Base-by-base conservation (phyloP, 2,329 filamentous ascomycete genomes). In the Neodidymelliopsis sp. region DNA sequence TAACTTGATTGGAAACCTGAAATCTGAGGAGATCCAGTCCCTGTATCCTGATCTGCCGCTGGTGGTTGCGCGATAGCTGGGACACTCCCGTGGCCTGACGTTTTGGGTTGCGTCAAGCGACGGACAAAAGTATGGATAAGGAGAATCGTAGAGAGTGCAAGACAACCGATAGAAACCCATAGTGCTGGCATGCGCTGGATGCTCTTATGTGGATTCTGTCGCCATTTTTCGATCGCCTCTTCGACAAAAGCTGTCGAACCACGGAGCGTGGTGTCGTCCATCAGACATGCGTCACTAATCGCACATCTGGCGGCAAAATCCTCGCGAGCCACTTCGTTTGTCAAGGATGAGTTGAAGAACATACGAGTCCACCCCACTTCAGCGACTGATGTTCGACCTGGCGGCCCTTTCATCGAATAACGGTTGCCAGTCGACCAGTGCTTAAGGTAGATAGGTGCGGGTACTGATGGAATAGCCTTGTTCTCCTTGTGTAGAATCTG, bases 271-370 rank as follows among this genome's bases (percentile, higher is more conserved):
- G 58, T 54, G 43, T 75, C 71, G 22, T 67, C 59, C 56, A 72
- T 72, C 2, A 58, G 64, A 48, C 75, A 77, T 10, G 71, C 70
- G 25, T 65, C 57, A 3, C 54, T 36, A 10, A 63, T 19, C 13
- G 59, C 46, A 40, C 74, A 76, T 23, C 62, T 60, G 3, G 53
- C 40, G 18, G 63, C 57, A 40, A 72, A 74, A 6, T 61, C 54
- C 9, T 60, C 52, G 20, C 53, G 60, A 5, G 57, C 53, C 10
- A 66, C 56, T 13, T 66, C 43, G 7, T 65, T 75, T 62, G 70
- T 75, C 6, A 69, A 54, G 1, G 77, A 78, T 0, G 76, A 77
- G 54, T 80, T 80, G 70, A 80, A 80, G 57, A 80, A 80, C 20
- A 76, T 64, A n/a, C 77, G 72, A 8, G 75, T 70, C 74, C 76